phyloP scores from a whole-genome alignment of 2,329 filamentous ascomycete species.

The Xylariaceae sp. region DNA sequence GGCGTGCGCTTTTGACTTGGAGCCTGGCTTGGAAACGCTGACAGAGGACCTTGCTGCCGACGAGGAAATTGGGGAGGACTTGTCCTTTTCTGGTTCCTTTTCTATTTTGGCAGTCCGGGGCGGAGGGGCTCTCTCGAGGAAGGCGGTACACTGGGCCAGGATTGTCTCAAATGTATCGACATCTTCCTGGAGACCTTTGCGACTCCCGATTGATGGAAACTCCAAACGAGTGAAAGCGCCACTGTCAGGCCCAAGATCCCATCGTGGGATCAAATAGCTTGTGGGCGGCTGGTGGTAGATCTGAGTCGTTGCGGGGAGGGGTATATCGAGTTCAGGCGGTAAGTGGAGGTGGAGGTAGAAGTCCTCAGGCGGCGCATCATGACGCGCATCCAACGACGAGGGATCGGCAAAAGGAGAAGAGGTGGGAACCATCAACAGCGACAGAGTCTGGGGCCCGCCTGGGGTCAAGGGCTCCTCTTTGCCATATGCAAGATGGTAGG shows the following conservation, averaged over 20 bases:
- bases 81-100: slow-evolving; percentile 25
- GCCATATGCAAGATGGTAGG: slow-evolving; percentile 88
- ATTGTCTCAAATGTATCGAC: slow-evolving; percentile 97
- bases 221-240: slow-evolving; percentile 92
- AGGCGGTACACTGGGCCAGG: slow-evolving; percentile 94
- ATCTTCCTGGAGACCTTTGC: slow-evolving; percentile 80
- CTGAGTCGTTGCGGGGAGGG: slow-evolving; percentile 90
- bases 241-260: slow-evolving; percentile 85
- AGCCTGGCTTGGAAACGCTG: slow-evolving; percentile 35
- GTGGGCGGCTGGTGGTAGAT: slow-evolving; percentile 93
- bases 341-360: slow-evolving; percentile 96
- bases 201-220: slow-evolving; percentile 72
- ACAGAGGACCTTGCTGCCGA: slow-evolving; percentile 24
- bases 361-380: slow-evolving; percentile 70
- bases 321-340: slow-evolving; percentile 89
- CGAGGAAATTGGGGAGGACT: slow-evolving; percentile 21
- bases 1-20: slow-evolving; percentile 41
- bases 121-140: slow-evolving; percentile 78
- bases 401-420: slow-evolving; percentile 66
- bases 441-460: slow-evolving; percentile 85
- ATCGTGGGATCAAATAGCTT: slow-evolving; percentile 92
- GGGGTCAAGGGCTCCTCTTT: slow-evolving; percentile 79
- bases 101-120: slow-evolving; percentile 41
- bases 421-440: slow-evolving; percentile 93
- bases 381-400: slow-evolving; percentile 50